Percentiles rank a stretch among this genome's conserved stretches.
Evolutionary conservation across 2,329 filamentous ascomycete species (phyloP).

Genomic region (Colletotrichum graminicola): DNA sequence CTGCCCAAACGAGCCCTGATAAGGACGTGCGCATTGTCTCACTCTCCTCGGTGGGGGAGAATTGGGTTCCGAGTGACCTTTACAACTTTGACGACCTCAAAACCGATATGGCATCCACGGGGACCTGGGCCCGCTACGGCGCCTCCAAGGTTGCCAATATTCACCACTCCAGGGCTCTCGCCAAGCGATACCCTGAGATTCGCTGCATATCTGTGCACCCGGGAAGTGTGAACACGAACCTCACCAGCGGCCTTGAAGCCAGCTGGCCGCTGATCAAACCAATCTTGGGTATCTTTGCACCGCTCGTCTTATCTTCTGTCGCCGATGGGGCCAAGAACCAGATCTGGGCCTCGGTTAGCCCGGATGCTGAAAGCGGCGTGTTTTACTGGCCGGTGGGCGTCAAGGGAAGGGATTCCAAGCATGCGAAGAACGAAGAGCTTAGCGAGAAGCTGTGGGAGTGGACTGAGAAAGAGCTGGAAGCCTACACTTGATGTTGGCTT

Average conservation of each 20-base stretch:
- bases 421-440: constrained; percentile 47
- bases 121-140: constrained; percentile 60
- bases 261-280: constrained; percentile 33
- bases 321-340: constrained; percentile 39
- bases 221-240: constrained; percentile 48
- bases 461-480: constrained; percentile 50
- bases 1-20: constrained; percentile 41
- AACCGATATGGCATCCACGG: constrained; percentile 44
- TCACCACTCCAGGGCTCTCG: constrained; percentile 43
- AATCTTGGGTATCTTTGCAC: neutral
- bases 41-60: constrained; percentile 39
- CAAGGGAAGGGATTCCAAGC: constrained; percentile 42
- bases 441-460: constrained; percentile 52
- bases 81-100: constrained; percentile 42
- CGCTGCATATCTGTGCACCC: constrained; percentile 63
- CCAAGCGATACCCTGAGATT: constrained; percentile 54
- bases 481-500: constrained; percentile 14
- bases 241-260: constrained; percentile 38
- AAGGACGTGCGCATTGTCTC: constrained; percentile 41
- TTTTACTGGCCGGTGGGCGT: constrained; percentile 52
- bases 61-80: constrained; percentile 19
- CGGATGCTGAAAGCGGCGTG: constrained; percentile 46
- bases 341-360: constrained; percentile 40
- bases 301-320: constrained; percentile 17
- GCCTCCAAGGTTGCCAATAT: constrained; percentile 54